Percentiles rank a stretch among this genome's conserved stretches.
Evolutionary conservation across 139 green algal genomes (phyloP).

Genomic region (Coelastrella sp.): DNA sequence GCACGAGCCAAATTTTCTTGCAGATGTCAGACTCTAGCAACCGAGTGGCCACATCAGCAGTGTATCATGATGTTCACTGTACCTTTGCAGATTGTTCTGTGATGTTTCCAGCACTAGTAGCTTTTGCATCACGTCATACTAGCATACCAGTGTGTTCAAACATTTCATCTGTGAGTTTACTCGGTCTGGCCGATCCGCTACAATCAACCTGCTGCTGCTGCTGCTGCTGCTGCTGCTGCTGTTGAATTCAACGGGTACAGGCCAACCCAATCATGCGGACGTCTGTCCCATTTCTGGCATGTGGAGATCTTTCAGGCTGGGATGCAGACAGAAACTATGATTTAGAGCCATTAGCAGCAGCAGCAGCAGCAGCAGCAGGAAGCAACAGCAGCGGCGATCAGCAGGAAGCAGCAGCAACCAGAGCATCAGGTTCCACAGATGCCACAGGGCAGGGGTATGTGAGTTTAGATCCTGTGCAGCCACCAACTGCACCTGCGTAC

Average conservation of each 20-base stretch:
- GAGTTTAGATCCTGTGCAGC: constrained; percentile 83
- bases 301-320: constrained; percentile 91
- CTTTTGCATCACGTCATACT: too few species aligned
- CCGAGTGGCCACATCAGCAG: too few species aligned
- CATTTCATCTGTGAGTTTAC: too few species aligned
- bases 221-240: constrained; percentile 9
- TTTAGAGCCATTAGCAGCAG: constrained; percentile 54
- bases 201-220: background rate
- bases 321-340: constrained; percentile 93
- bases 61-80: too few species aligned
- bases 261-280: background rate
- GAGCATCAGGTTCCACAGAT: too few species aligned
- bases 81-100: too few species aligned
- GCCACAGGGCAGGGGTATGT: too few species aligned
- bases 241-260: background rate
- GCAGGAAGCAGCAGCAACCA: constrained; percentile 3
- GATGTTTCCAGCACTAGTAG: too few species aligned
- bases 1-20: too few species aligned
- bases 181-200: too few species aligned
- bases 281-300: constrained; percentile 93
- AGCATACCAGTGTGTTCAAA: too few species aligned
- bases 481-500: constrained; percentile 91
- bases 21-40: too few species aligned
- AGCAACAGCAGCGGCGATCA: constrained; percentile 30
- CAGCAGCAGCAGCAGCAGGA: constrained; percentile 49